Conservation (phyloP, 78 protist species). For the Emiliania huxleyi region DNA sequence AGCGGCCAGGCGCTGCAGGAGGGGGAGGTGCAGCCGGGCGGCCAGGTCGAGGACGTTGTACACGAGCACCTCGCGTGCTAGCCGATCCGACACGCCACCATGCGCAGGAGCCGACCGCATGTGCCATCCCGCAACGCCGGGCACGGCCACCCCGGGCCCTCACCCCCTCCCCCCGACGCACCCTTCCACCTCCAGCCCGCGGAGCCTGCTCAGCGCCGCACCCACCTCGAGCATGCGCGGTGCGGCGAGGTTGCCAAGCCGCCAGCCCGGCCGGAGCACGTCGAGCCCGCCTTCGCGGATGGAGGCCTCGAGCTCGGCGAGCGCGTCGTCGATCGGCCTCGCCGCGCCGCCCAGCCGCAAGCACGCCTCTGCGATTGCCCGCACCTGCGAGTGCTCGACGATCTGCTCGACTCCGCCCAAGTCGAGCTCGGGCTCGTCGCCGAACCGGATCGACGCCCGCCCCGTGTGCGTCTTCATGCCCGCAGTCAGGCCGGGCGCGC, state of each 20-base stretch:
- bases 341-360: no score
- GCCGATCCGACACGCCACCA: no score
- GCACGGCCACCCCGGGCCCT: no score
- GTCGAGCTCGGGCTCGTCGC: neutral
- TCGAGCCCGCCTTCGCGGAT: neutral
- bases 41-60: no score
- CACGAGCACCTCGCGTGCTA: no score
- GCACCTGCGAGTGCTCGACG: conserved; percentile 44
- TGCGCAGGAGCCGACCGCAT: no score
- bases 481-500: neutral
- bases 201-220: conserved; percentile 25
- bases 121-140: no score
- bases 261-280: neutral
- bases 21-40: no score
- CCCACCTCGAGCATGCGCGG: conserved; percentile 31
- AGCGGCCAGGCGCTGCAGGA: no score
- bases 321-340: neutral
- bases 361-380: neutral
- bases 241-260: conserved; percentile 5
- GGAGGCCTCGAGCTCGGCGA: neutral
- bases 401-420: conserved; percentile 5
- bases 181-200: no score
- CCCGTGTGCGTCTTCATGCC: neutral
- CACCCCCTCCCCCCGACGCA: no score
- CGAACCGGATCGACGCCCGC: neutral